Evolutionary conservation across 176 grass and related monocot species (phyloP), one percentile per base, ranked within the genome.

Genomic region (Melocanna baccifera): DNA sequence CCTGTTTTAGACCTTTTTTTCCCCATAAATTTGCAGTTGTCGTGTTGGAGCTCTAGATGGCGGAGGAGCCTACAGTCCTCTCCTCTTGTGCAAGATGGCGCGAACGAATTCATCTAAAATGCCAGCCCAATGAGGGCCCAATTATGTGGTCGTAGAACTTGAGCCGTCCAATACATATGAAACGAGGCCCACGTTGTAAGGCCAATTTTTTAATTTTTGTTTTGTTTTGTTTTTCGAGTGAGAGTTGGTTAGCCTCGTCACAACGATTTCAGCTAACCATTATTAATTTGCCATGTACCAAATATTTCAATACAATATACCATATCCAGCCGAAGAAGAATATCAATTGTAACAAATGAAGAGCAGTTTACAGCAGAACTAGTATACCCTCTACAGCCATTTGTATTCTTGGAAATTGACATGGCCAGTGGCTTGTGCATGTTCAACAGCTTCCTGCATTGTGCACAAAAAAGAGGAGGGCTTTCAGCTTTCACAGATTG

Each of bases 381-480:
- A 83, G n/a, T n/a, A n/a, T 34, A 34, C 3, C 32, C 3, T 34
- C 32, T 4, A 34, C 32, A 34, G 32, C n/a, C n/a, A n/a, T n/a
- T n/a, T n/a, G n/a, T 34, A 99, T 84, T 96, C 93, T 81, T 99
- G 96, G 78, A 96, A 96, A 86, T 99, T 96, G 71, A 96, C 77
- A 52, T 92, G 96, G 20, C 96, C 96, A 0, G 96, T 99, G 77
- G 89, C 93, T 78, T 94, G 93, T 4, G 96, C 93, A 67, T 96
- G 96, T 46, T 91, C 93, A 5, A 91, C 76, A 28, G 96, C 96
- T 72, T 94, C 96, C 91, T 98, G 86, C 84, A 81, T 74, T 56
- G 39, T 57, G 72, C 28, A 70, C 12, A 23, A 83, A 66, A 47
- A 39, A 12, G 6, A 52, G 7, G 63, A 50, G 56, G 1, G 50